Conservation (phyloP, 441 rosid species). For the Erodium moschatum region DNA sequence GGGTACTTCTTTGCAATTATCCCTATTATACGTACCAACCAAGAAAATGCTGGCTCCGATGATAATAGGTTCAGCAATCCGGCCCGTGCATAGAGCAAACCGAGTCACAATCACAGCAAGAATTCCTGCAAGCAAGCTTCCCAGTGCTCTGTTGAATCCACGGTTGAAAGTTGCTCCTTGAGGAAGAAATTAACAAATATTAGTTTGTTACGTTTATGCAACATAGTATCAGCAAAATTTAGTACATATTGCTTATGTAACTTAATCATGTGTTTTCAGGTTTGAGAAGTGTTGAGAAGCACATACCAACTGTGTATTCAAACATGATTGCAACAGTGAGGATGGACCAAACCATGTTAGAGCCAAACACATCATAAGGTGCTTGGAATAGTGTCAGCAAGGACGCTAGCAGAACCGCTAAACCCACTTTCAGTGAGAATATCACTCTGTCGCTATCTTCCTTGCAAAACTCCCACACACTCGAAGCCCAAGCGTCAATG, state of each 20-base stretch:
- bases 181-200: slow-evolving; percentile 9
- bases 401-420: slow-evolving; percentile 55
- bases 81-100: slow-evolving; percentile 35
- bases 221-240: background rate
- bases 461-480: slow-evolving; percentile 42
- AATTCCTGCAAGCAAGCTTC: slow-evolving; percentile 56
- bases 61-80: slow-evolving; percentile 46
- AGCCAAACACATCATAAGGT: slow-evolving; percentile 55
- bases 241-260: background rate
- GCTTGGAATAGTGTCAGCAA: slow-evolving; percentile 48
- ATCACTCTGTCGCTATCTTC: slow-evolving; percentile 45
- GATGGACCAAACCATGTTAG: slow-evolving; percentile 57
- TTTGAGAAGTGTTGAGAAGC: background rate
- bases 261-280: background rate
- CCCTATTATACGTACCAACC: slow-evolving; percentile 34
- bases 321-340: slow-evolving; percentile 70
- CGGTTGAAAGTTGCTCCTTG: slow-evolving; percentile 59
- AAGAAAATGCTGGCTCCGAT: slow-evolving; percentile 56
- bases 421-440: slow-evolving; percentile 55
- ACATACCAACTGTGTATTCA: slow-evolving; percentile 58
- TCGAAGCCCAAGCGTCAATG: slow-evolving; percentile 32
- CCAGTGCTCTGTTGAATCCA: slow-evolving; percentile 61
- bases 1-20: too few species aligned
- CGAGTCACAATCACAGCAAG: slow-evolving; percentile 40
- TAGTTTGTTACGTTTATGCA: background rate